phyloP scores from a whole-genome alignment of 306 rosid species.

The Glycine soja region DNA sequence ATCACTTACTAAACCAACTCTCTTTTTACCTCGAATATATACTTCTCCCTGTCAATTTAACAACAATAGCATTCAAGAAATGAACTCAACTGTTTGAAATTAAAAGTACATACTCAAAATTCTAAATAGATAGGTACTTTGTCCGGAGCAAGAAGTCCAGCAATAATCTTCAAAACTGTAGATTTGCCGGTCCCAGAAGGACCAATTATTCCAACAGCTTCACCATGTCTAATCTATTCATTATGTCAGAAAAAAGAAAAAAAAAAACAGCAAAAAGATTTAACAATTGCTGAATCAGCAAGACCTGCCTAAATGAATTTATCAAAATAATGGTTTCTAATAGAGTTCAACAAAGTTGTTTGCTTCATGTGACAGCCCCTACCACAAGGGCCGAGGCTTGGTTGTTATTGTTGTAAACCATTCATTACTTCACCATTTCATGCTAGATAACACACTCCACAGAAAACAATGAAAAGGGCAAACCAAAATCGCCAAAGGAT shows the following conservation, averaged over 20 bases:
- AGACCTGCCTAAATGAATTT: slow-evolving; percentile 15
- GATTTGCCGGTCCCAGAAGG: slow-evolving; percentile 99
- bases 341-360: slow-evolving; percentile 35
- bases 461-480: slow-evolving; percentile 3
- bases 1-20: slow-evolving; percentile 87
- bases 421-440: slow-evolving; percentile 6
- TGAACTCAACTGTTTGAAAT: slow-evolving; percentile 8
- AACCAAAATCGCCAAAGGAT: not conserved
- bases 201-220: slow-evolving; percentile 98
- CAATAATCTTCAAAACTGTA: slow-evolving; percentile 85
- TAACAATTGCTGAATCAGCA: slow-evolving; percentile 33
- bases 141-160: slow-evolving; percentile 97
- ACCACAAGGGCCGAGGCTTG: not conserved
- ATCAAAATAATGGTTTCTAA: not conserved
- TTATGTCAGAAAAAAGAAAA: not conserved
- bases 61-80: slow-evolving; percentile 30
- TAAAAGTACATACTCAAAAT: slow-evolving; percentile 26
- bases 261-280: not conserved
- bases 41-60: slow-evolving; percentile 84
- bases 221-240: slow-evolving; percentile 92
- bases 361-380: slow-evolving; percentile 12
- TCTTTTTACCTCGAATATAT: slow-evolving; percentile 82
- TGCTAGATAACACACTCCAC: slow-evolving; percentile 17
- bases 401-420: slow-evolving; percentile 48
- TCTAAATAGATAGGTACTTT: slow-evolving; percentile 52